Evolutionary conservation across 768 basidiomycete species (phyloP), one percentile per base, ranked within the genome.

Genomic region (Phylloporus scabripes): DNA sequence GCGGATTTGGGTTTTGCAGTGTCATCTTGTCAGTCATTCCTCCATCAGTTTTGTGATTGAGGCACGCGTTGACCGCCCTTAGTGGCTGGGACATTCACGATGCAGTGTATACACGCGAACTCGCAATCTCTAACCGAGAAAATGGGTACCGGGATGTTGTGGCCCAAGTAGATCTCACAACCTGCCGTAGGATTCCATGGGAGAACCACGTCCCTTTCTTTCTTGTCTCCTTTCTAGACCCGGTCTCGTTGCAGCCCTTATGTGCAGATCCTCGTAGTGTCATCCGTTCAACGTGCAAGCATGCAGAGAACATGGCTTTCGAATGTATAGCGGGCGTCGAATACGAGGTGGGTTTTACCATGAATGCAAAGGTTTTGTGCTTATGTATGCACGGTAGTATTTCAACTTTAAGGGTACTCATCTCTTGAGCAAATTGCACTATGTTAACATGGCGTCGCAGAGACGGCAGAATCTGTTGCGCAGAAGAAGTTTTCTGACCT

Each of bases 21-120:
- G 87, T 94, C 42, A 81, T 94, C 49, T 97, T 94, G 90, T 88
- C 51, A 58, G 85, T 72, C 5, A n/a, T 21, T 10, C 41, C 23
- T 36, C 36, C 43, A 31, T 43, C 2, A 1, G 8, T 10, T 36
- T 38, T 44, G 14, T 39, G 8, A 40, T 7, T 12, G 39, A 26
- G 4, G 12, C 24, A 42, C 29, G 34, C 57, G 39, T 47, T 51
- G 46, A 45, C 44, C 15, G 18, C 28, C 8, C 32, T 11, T 55
- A 92, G 85, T 52, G 89, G 87, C 41, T 92, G 91, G 94, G 90
- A 95, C 66, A 83, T 97, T 14, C 92, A 97, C 57, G 96, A 98
- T 63, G 54, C 75, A 0, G 80, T 88, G 4, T 97, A 98, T 70
- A 76, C 82, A 4, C 78, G 76, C 20, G 96, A 98, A 67, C 80